Evolutionary conservation across 2,329 filamentous ascomycete species (phyloP).

Genomic region (Pseudogymnoascus sp.): DNA sequence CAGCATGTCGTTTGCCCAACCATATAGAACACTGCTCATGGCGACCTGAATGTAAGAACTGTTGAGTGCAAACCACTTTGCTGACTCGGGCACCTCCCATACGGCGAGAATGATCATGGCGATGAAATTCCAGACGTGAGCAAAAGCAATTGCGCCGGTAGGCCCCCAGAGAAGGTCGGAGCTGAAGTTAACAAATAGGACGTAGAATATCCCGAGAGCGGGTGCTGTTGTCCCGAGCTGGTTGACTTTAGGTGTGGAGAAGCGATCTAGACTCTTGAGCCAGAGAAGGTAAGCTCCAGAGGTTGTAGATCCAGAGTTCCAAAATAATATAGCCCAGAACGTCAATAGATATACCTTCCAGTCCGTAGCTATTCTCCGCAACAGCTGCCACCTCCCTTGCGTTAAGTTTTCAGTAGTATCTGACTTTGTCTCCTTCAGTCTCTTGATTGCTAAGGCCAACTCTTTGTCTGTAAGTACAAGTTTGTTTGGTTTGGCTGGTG

Average conservation of each 20-base stretch:
- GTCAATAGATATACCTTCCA: conserved; percentile 45
- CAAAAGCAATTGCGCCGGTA: conserved; percentile 47
- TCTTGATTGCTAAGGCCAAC: conserved; percentile 36
- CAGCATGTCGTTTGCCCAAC: conserved; percentile 40
- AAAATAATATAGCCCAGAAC: conserved; percentile 47
- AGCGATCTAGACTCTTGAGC: conserved; percentile 48
- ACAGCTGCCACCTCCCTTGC: conserved; percentile 18
- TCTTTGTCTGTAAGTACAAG: conserved; percentile 40
- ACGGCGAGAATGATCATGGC: conserved; percentile 46
- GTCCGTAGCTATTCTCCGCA: conserved; percentile 32
- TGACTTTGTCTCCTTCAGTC: conserved; percentile 40
- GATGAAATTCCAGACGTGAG: conserved; percentile 42
- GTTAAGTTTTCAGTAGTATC: conserved; percentile 32
- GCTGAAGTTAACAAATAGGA: conserved; percentile 44
- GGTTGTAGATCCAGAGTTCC: conserved; percentile 43
- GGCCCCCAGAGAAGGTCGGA: conserved; percentile 46
- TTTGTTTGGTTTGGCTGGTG: conserved; percentile 41
- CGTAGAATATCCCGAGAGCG: conserved; percentile 49
- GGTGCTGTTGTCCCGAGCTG: conserved; percentile 45
- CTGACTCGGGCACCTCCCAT: conserved; percentile 48
- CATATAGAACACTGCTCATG: conserved; percentile 40
- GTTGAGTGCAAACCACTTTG: conserved; percentile 46
- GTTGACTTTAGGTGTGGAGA: conserved; percentile 40
- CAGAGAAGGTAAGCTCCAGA: conserved; percentile 48
- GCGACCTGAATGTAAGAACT: conserved; percentile 37